A percentile compares a stretch with the other conserved stretches of the same genome.
phyloP scores from a whole-genome alignment of 176 grass and related monocot genomes.

The Chloris gayana region DNA sequence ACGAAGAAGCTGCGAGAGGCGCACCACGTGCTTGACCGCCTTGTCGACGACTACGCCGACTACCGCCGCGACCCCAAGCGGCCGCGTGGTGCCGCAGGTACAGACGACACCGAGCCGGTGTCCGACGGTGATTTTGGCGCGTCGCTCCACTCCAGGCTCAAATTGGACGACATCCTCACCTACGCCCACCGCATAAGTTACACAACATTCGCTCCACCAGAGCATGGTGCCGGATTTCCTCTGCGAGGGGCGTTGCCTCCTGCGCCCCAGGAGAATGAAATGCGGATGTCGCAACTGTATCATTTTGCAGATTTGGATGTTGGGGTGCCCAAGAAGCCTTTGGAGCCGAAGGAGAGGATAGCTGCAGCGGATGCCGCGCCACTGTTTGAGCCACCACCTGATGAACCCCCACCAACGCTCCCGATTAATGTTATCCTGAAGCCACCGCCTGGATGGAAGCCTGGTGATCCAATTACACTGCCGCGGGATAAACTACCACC shows the following conservation, averaged over 20 bases:
- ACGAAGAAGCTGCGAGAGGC: slow-evolving; percentile 89
- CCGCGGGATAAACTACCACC: slow-evolving; percentile 46
- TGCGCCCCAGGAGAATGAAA: slow-evolving; percentile 87
- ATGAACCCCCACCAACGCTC: slow-evolving; percentile 46
- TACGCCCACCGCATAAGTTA: slow-evolving; percentile 94
- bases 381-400: slow-evolving; percentile 56
- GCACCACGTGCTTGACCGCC: slow-evolving; percentile 91
- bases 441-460: slow-evolving; percentile 91
- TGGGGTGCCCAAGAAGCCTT: slow-evolving; percentile 71
- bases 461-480: slow-evolving; percentile 77
- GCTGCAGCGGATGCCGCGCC: slow-evolving; percentile 38
- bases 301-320: slow-evolving; percentile 82
- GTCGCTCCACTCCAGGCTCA: slow-evolving; percentile 73
- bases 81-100: slow-evolving; percentile 32
- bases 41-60: slow-evolving; percentile 89
- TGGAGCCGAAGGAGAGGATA: slow-evolving; percentile 60
- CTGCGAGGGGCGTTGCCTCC: slow-evolving; percentile 76
- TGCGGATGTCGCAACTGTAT: slow-evolving; percentile 88
- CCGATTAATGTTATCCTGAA: slow-evolving; percentile 66
- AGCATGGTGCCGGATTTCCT: slow-evolving; percentile 89
- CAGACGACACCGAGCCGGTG: slow-evolving; percentile 25
- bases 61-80: slow-evolving; percentile 72
- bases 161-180: slow-evolving; percentile 73
- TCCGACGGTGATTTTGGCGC: slow-evolving; percentile 40
- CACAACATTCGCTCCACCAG: slow-evolving; percentile 92